Base-by-base conservation (phyloP, 176 grass and related monocot genomes). In the Ensete glaucum region DNA sequence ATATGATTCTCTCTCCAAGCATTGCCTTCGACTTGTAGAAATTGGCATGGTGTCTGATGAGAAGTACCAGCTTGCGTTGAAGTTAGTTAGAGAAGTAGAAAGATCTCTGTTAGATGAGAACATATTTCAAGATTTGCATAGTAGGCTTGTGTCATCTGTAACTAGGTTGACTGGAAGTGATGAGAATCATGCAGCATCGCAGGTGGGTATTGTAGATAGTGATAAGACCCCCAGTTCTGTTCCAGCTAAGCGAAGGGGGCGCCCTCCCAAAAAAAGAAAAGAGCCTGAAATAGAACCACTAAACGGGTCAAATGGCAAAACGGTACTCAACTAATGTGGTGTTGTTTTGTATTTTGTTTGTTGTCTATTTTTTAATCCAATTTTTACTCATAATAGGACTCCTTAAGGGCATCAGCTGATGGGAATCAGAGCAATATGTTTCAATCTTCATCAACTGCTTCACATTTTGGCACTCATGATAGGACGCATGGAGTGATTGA, bases 21-120 rank as follows among this genome's bases (percentile, higher is more conserved):
- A 83, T 64, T 92, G 87, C 82, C 86, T 92, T 79, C 90, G 74
- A 60, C 86, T 92, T 81, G 82, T 87, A 78, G 86, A 92, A 69
- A 77, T 92, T 53, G 87, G 90, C 55, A 67, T 79, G 64, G 50
- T 67, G 78, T 92, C 90, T 19, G 79, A 89, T 67, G 86, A 87
- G 58, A 92, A 89, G 73, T 89, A 89, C 78, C 79, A 82, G 64
- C 79, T 76, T 85, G 82, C 82, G 19, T 21, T 89, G 64, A 87
- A 77, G 54, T 62, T 92, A 71, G 74, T 92, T 68, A 82, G 51
- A 9, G 82, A 85, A 34, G 83, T 92, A 24, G 78, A 81, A 73
- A 84, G 78, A 13, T 80, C 86, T 69, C 81, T 92, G 80, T 66
- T 92, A 78, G 90, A 92, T 87, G 90, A 92, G 82, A 75, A 81